phyloP scores from a whole-genome alignment of 176 grass and related monocot species.

The Zoysia japonica region DNA sequence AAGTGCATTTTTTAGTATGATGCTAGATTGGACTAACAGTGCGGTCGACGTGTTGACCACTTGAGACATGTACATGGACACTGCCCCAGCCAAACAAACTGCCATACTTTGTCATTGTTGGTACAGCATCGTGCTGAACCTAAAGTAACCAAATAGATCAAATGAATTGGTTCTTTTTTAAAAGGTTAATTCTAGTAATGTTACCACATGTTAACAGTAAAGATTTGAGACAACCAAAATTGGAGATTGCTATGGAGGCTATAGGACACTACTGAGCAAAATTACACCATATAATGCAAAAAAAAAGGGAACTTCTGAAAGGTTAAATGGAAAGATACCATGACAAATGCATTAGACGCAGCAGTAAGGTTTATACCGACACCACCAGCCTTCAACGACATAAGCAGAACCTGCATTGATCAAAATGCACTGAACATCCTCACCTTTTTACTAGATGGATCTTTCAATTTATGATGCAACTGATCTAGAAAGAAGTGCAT shows the following conservation, averaged over 20 bases:
- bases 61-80: neutral
- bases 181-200: neutral
- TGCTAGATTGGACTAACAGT: neutral
- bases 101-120: neutral
- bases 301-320: slow-evolving; percentile 2
- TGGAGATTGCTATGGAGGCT: neutral
- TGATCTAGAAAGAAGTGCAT: slow-evolving; percentile 12
- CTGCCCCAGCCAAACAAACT: neutral
- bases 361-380: slow-evolving; percentile 99
- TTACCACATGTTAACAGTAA: neutral
- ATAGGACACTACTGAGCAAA: slow-evolving; percentile 7
- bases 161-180: neutral
- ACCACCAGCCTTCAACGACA: slow-evolving; percentile 96
- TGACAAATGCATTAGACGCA: slow-evolving; percentile 94
- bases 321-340: slow-evolving; percentile 52
- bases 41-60: neutral
- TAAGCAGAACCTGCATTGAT: slow-evolving; percentile 73
- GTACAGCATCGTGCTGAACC: neutral
- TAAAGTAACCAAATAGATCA: neutral
- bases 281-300: neutral
- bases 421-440: slow-evolving; percentile 32
- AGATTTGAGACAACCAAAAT: neutral
- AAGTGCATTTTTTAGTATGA: neutral
- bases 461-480: neutral
- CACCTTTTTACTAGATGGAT: neutral